These are phyloP conservation scores for Zelopaecilomyces penicillatus DNA, from an alignment of 2,329 filamentous ascomycete species.

Conservation along the genomic window DNA sequence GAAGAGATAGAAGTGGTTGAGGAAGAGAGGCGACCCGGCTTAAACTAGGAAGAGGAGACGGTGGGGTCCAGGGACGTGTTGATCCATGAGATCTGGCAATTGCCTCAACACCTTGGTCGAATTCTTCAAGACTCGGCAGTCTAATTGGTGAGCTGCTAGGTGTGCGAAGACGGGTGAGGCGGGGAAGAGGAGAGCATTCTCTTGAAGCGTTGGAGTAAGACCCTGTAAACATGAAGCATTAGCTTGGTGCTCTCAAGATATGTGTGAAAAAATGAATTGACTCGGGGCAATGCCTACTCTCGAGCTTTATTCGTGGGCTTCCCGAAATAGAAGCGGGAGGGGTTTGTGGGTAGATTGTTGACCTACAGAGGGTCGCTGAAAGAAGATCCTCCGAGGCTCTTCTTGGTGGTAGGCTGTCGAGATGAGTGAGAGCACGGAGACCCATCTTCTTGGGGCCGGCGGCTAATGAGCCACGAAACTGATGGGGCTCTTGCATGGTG, in stretches of 20 bases:
- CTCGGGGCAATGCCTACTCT: slow-evolving; percentile 17
- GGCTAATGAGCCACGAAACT: slow-evolving; percentile 10
- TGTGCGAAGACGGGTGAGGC: slow-evolving; percentile 11
- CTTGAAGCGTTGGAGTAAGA: slow-evolving; percentile 13
- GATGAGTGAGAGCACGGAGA: slow-evolving; percentile 13
- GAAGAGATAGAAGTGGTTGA: slow-evolving; percentile 16
- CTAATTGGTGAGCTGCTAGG: slow-evolving; percentile 13
- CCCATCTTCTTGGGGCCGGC: slow-evolving; percentile 13
- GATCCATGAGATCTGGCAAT: slow-evolving; percentile 24
- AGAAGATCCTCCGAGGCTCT: slow-evolving; percentile 15
- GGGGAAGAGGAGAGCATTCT: slow-evolving; percentile 20
- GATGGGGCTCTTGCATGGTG: slow-evolving; percentile 7
- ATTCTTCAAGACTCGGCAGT: slow-evolving; percentile 29
- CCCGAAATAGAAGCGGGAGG: slow-evolving; percentile 25
- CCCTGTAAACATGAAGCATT: slow-evolving; percentile 9
- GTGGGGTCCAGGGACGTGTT: slow-evolving; percentile 17
- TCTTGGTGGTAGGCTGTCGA: slow-evolving; percentile 11
- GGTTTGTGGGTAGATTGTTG: slow-evolving; percentile 17
- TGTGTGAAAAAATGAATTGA: not conserved
- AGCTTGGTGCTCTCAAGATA: slow-evolving; percentile 1
- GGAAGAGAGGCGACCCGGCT: slow-evolving; percentile 14
- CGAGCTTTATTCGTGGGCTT: slow-evolving; percentile 25
- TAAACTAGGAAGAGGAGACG: slow-evolving; percentile 21
- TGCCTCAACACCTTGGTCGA: slow-evolving; percentile 30
- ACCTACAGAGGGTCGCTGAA: slow-evolving; percentile 11